phyloP scores from a whole-genome alignment of 495 filamentous ascomycete genomes.

The Aspergillus coremiiformis region DNA sequence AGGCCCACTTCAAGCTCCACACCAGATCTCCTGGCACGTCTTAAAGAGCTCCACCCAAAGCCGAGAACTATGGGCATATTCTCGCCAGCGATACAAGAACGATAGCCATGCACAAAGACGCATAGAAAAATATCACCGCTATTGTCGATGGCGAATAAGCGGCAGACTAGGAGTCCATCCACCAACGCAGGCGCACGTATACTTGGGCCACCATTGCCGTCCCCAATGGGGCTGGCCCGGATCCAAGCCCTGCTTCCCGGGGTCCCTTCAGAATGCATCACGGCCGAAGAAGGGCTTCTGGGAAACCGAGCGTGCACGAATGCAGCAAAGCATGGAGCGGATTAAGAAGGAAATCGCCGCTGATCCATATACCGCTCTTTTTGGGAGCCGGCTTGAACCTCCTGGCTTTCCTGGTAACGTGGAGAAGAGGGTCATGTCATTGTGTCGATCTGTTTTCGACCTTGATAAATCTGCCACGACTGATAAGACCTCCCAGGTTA shows the following conservation, averaged over 20 bases:
- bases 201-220: not conserved
- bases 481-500: constrained; percentile 3
- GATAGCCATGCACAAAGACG: not conserved
- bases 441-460: constrained; percentile 23
- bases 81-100: constrained; percentile 1
- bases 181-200: not conserved
- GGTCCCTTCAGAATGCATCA: constrained; percentile 3
- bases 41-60: not conserved
- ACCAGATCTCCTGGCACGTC: not conserved
- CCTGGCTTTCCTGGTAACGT: constrained; percentile 8
- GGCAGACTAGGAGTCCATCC: constrained; percentile 6
- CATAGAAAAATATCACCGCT: constrained; percentile 13
- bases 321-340: constrained; percentile 23
- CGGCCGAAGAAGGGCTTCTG: constrained; percentile 10
- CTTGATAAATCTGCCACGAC: constrained; percentile 8
- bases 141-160: constrained; percentile 8
- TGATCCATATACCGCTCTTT: constrained; percentile 38
- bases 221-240: constrained; percentile 9
- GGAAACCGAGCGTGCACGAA: constrained; percentile 13
- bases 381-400: constrained; percentile 31
- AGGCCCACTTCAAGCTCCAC: not conserved
- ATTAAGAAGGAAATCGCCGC: constrained; percentile 30
- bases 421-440: constrained; percentile 18
- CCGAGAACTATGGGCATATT: constrained; percentile 2
- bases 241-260: constrained; percentile 11